Conservation (phyloP, 306 rosid genomes). For the Herpetospermum pedunculosum region DNA sequence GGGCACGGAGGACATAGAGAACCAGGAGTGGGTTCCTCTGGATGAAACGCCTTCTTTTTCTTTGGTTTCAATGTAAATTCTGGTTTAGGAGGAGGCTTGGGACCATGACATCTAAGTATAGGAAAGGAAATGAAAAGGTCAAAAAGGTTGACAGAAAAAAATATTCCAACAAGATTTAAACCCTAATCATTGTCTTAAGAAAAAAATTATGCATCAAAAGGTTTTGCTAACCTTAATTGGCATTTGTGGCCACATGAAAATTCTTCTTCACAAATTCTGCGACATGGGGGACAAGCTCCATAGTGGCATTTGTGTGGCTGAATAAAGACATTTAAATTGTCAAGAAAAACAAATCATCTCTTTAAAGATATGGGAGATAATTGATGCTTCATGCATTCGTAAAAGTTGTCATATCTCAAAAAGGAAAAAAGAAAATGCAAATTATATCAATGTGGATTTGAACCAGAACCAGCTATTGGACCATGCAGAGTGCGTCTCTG, state of each 20-base stretch:
- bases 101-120: slow-evolving; percentile 68
- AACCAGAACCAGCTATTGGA: neutral
- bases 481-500: neutral
- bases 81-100: slow-evolving; percentile 77
- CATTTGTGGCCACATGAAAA: slow-evolving; percentile 77
- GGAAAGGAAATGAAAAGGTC: neutral
- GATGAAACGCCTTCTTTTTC: slow-evolving; percentile 58
- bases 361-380: neutral
- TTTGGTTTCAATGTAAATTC: slow-evolving; percentile 84
- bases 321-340: slow-evolving; percentile 18
- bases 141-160: neutral
- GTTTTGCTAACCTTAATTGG: slow-evolving; percentile 57
- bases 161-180: neutral
- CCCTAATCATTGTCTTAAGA: neutral
- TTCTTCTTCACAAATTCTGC: slow-evolving; percentile 62
- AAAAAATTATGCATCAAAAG: slow-evolving; percentile 4
- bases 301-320: slow-evolving; percentile 98
- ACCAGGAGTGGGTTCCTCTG: slow-evolving; percentile 48
- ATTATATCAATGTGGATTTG: neutral
- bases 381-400: neutral
- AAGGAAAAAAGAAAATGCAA: neutral
- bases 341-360: neutral
- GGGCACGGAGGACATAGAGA: slow-evolving; percentile 80
- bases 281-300: slow-evolving; percentile 84
- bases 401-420: neutral